Evolutionary conservation across 495 filamentous ascomycete genomes (phyloP).

Genomic region (Cudoniella acicularis): DNA sequence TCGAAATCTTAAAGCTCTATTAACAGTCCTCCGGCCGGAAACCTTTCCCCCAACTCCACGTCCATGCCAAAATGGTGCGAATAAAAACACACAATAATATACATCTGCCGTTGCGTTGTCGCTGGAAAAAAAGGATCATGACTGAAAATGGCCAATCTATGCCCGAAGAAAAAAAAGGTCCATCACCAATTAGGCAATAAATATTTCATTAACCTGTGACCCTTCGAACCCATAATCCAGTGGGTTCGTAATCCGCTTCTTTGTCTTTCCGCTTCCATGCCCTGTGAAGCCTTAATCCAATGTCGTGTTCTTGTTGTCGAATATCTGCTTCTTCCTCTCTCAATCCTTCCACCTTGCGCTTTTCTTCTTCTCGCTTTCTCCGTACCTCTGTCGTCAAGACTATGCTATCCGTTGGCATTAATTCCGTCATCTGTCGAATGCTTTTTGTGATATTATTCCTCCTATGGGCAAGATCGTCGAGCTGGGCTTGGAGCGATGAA

Average conservation of each 20-base stretch:
- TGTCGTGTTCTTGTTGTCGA: constrained; percentile 75
- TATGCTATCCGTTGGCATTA: constrained; percentile 52
- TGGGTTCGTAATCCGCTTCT: constrained; percentile 60
- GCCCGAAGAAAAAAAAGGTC: too few species aligned
- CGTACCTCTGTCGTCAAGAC: constrained; percentile 40
- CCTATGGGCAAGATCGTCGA: constrained; percentile 60
- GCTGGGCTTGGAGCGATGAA: constrained; percentile 60
- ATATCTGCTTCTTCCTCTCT: constrained; percentile 74
- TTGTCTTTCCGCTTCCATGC: constrained; percentile 73
- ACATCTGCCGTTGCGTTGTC: too few species aligned
- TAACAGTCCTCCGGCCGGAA: too few species aligned
- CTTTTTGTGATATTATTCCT: constrained; percentile 67
- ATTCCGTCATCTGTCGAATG: constrained; percentile 67
- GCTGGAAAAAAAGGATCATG: too few species aligned
- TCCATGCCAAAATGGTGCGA: too few species aligned
- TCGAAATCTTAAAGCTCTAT: too few species aligned
- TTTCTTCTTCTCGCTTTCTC: constrained; percentile 59
- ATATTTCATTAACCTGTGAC: constrained; percentile 49
- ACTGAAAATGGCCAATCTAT: too few species aligned
- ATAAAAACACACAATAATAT: too few species aligned
- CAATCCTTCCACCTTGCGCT: constrained; percentile 66
- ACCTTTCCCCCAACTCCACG: too few species aligned
- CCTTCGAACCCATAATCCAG: constrained; percentile 77
- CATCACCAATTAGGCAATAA: too few species aligned
- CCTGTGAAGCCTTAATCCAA: constrained; percentile 76